Percentiles rank a stretch among this genome's conserved stretches.
Evolutionary conservation across 352 stramenopile species (phyloP).

Genomic region (Globisporangium cystogenes): DNA sequence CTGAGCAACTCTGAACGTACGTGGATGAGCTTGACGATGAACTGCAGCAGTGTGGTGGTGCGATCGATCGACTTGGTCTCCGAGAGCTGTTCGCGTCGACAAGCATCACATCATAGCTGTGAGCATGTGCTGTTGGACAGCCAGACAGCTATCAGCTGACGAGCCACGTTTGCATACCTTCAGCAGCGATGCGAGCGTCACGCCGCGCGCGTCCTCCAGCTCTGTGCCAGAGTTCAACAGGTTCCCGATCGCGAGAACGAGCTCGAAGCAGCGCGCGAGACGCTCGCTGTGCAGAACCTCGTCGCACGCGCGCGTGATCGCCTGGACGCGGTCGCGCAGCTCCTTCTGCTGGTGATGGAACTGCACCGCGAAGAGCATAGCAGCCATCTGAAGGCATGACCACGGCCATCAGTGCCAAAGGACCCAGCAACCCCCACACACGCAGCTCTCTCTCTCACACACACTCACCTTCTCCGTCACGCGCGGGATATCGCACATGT

Average conservation of each 20-base stretch:
- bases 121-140: no score
- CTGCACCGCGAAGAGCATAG: conserved; percentile 61
- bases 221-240: conserved; percentile 68
- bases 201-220: conserved; percentile 53
- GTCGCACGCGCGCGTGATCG: conserved; percentile 55
- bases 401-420: background rate
- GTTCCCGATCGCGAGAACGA: conserved; percentile 72
- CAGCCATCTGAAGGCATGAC: conserved; percentile 37
- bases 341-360: conserved; percentile 58
- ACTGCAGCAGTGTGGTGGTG: conserved; percentile 68
- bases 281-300: conserved; percentile 66
- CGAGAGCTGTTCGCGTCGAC: conserved; percentile 32
- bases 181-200: conserved; percentile 68
- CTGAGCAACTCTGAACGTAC: conserved; percentile 23
- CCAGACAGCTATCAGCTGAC: background rate
- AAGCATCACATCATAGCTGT: background rate
- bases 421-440: background rate
- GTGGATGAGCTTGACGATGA: conserved; percentile 75
- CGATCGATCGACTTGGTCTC: conserved; percentile 80
- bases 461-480: conserved; percentile 62
- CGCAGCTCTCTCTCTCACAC: background rate
- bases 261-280: conserved; percentile 68
- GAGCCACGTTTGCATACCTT: conserved; percentile 31
- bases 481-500: conserved; percentile 63
- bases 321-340: conserved; percentile 31